Evolutionary conservation across 805 yeast species (phyloP), one percentile per base, ranked within the genome.

Genomic region (Gaillardinia entomophila): DNA sequence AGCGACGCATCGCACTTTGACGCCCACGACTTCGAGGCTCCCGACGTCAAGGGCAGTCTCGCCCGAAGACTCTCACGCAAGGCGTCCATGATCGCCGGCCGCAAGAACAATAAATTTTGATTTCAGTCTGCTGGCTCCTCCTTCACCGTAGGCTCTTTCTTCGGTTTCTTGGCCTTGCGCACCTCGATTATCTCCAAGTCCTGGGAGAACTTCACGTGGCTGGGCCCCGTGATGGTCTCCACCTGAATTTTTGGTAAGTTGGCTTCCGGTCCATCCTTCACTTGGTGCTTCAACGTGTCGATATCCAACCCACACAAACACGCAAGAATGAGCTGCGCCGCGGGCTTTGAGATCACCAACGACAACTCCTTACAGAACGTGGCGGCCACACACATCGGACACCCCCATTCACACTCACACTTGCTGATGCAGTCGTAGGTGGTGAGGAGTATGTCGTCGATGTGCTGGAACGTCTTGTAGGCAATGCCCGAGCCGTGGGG

Each of bases 341-440:
- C 97, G 10, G 83, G 81, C 47, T 90, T 92, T 0, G 97, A 87
- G 41, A 90, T 61, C 5, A 92, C 97, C 33, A 82, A 60, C 49
- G 82, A 78, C 43, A 73, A 73, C 55, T 92, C 98, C 35, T 78
- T 76, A 58, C 98, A 92, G 33, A 73, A 75, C 0, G 84, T 62
- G 1, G 85, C 82, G 2, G 92, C 84, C n/a, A 88, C 82, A 62
- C 98, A 92, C 28, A 77, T 74, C 0, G 94, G 94, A 48, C 90
- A 82, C 0, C 90, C 90, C 71, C 81, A 76, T 4, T 79, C 79
- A 55, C 85, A 78, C 1, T 68, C 67, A 53, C 99, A 92, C 12
- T 64, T 68, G 18, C 68, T 64, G 0, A 89, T 63, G 25, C 82
- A 66, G 2, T 66, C 62, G 31, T 77, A 58, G 0, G 95, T 80